These are phyloP conservation scores for Ascocoryne sarcoides DNA, from an alignment of 2,329 filamentous ascomycete genomes.

Conservation along the genomic window DNA sequence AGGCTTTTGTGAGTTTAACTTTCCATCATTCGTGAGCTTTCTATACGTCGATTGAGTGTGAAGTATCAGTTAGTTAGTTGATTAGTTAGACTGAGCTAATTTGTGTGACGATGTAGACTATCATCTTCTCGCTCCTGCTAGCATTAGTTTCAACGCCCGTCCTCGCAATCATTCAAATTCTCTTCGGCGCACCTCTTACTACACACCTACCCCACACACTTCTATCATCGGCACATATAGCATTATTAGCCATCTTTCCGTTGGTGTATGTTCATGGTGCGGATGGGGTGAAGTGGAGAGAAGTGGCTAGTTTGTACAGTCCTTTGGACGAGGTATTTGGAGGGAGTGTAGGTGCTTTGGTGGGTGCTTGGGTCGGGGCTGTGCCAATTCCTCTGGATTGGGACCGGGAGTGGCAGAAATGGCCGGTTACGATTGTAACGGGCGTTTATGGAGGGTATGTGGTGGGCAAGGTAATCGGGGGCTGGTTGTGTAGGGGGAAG, in stretches of 20 bases:
- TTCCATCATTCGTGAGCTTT: neutral
- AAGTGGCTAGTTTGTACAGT: slow-evolving; percentile 55
- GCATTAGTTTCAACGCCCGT: slow-evolving; percentile 40
- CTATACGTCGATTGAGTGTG: too few species aligned
- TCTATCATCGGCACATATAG: slow-evolving; percentile 72
- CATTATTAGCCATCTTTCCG: slow-evolving; percentile 68
- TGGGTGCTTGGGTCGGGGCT: slow-evolving; percentile 88
- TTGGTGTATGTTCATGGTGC: slow-evolving; percentile 82
- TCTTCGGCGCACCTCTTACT: slow-evolving; percentile 86
- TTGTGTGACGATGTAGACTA: slow-evolving; percentile 41
- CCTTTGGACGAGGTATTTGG: slow-evolving; percentile 83
- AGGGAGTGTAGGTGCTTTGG: slow-evolving; percentile 63
- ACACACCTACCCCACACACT: slow-evolving; percentile 71
- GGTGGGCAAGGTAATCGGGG: slow-evolving; percentile 57
- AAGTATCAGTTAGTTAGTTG: too few species aligned
- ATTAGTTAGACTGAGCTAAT: too few species aligned
- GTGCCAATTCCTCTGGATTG: slow-evolving; percentile 94
- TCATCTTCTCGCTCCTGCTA: slow-evolving; percentile 59
- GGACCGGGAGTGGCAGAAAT: slow-evolving; percentile 99
- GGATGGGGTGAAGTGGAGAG: slow-evolving; percentile 60
- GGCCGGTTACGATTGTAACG: slow-evolving; percentile 84
- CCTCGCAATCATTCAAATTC: slow-evolving; percentile 51
- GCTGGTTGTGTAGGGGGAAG: slow-evolving; percentile 22
- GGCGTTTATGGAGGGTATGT: slow-evolving; percentile 75
- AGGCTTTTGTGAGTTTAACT: slow-evolving; percentile 13